Base-by-base conservation (phyloP, 2,329 filamentous ascomycete species). In the Trichoderma arundinaceum region DNA sequence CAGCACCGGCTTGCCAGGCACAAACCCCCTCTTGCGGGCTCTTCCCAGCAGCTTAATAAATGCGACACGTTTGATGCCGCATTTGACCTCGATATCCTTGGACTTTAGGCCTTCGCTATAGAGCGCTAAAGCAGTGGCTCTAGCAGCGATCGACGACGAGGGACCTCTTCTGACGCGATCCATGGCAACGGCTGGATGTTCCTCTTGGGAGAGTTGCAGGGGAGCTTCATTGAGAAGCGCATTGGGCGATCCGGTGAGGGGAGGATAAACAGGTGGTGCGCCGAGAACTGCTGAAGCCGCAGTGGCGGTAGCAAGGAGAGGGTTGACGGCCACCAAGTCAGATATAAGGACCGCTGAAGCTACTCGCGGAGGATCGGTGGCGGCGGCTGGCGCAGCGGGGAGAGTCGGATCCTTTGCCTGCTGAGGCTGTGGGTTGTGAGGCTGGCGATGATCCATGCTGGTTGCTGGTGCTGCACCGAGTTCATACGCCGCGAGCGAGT, bases 11-110 rank as follows among this genome's bases (percentile, higher is more conserved):
- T 19, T 19, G 1, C 52, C 52, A 39, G 52, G 52, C 17, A 41
- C 33, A 19, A 35, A 56, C 13, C 52, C 52, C 52, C 52, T 38
- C 28, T 56, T 56, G 7, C 52, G 32, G 4, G 52, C 52, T 56
- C 52, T 56, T n/a, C 52, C 52, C 52, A 56, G 35, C 38, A 56
- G 33, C 38, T 56, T 56, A 13, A 17, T 35, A 39, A 56, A 56
- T 2, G 52, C 28, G 17, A 56, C 52, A 17, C 52, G 52, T 19
- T 41, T 56, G 52, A 56, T 56, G 33, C 52, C 52, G 52, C 52
- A 41, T 17, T 56, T 56, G 17, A 13, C 32, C 33, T 56, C 33
- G 15, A 56, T 56, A 9, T 56, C 52, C 52, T 41, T 39, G 33
- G 52, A 35, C 38, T 39, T 56, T 38, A 41, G n/a, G 52, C 52